These are phyloP conservation scores for Pisolithus tinctorius DNA, from an alignment of 768 basidiomycete genomes.

Conservation along the genomic window DNA sequence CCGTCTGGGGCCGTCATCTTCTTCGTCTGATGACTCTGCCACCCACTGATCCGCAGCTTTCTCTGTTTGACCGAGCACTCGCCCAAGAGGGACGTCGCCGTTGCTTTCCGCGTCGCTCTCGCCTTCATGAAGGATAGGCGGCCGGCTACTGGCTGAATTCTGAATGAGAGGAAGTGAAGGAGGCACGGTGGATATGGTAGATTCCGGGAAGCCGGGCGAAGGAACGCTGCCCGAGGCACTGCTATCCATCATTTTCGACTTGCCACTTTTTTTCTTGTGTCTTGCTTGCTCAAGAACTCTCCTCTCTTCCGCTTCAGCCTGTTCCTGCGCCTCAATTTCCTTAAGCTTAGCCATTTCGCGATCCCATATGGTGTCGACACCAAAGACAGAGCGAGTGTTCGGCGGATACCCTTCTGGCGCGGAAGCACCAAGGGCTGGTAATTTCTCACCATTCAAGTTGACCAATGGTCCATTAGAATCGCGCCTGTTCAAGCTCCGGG, in stretches of 20 bases:
- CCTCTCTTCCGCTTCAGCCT: conserved; percentile 46
- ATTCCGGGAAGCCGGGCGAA: conserved; percentile 23
- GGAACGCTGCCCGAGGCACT: conserved; percentile 26
- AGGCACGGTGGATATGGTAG: conserved; percentile 14
- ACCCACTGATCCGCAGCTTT: conserved; percentile 34
- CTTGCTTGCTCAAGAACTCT: conserved; percentile 40
- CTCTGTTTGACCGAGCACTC: conserved; percentile 12
- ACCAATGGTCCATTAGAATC: conserved; percentile 62
- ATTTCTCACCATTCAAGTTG: conserved; percentile 44
- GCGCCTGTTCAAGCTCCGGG: conserved; percentile 36
- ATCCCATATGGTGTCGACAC: conserved; percentile 91
- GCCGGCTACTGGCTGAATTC: conserved; percentile 25
- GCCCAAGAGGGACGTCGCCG: conserved; percentile 23
- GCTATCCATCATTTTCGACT: conserved; percentile 43
- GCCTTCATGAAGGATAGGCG: conserved; percentile 29
- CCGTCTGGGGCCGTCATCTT: conserved; percentile 43
- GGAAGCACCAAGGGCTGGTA: conserved; percentile 24
- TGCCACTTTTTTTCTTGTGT: conserved; percentile 38
- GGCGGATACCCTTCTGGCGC: conserved; percentile 29
- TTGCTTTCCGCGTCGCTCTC: conserved; percentile 52
- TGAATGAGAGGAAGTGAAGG: conserved; percentile 31
- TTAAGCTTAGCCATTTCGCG: conserved; percentile 76
- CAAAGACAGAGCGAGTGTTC: conserved; percentile 77
- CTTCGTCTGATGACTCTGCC: conserved; percentile 63
- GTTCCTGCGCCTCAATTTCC: conserved; percentile 68